phyloP scores from a whole-genome alignment of 2,329 filamentous ascomycete genomes.

The Aspergillus udagawae region DNA sequence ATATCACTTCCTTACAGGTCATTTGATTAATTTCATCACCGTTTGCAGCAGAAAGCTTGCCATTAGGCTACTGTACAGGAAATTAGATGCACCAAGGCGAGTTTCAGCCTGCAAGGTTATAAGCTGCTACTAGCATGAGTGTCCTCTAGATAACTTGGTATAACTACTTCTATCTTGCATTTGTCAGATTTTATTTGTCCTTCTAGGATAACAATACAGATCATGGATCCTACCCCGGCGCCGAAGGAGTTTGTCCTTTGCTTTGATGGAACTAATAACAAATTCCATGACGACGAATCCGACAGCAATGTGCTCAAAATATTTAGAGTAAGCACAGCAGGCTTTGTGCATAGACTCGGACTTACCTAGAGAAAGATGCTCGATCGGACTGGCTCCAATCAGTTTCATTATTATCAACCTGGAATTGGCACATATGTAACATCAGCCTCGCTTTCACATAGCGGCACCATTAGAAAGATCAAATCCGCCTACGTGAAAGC shows the following conservation, averaged over 20 bases:
- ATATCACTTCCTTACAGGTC: too few species aligned
- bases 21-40: too few species aligned
- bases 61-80: too few species aligned
- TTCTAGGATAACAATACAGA: too few species aligned
- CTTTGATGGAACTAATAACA: constrained; percentile 45
- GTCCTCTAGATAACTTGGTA: too few species aligned
- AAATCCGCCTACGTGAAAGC: constrained; percentile 47
- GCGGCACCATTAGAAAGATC: constrained; percentile 42
- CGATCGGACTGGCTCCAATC: constrained; percentile 35
- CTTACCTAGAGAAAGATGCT: constrained; percentile 30
- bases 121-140: too few species aligned
- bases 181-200: too few species aligned
- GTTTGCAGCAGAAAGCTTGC: too few species aligned
- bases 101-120: too few species aligned
- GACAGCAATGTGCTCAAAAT: constrained; percentile 48
- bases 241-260: constrained; percentile 40
- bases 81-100: too few species aligned
- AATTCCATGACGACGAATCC: constrained; percentile 40
- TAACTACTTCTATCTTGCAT: too few species aligned
- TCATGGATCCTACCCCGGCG: too few species aligned
- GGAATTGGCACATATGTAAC: constrained; percentile 45
- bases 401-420: constrained; percentile 43
- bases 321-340: constrained; percentile 33
- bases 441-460: constrained; percentile 25
- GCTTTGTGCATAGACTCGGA: not conserved